A percentile compares a stretch with the other conserved stretches of the same genome.
phyloP scores from a whole-genome alignment of 108 stramenopile species.

The Pseudonitzschia multistriata region DNA sequence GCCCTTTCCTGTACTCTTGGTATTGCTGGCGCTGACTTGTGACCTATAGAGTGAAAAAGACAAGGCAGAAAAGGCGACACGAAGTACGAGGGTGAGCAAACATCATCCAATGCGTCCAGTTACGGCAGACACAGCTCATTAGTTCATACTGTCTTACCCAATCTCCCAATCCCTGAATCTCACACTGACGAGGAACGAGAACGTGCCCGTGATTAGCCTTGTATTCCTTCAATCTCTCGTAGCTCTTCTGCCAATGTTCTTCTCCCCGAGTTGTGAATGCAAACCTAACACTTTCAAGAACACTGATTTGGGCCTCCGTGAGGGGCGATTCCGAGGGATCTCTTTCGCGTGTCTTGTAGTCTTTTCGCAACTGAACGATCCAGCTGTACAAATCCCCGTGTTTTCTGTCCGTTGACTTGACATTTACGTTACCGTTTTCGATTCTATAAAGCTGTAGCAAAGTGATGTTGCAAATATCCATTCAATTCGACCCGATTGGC shows the following conservation, averaged over 20 bases:
- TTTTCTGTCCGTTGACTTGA: constrained; percentile 24
- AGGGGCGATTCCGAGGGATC: constrained; percentile 27
- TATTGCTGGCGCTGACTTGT: constrained; percentile 63
- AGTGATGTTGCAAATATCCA: neutral
- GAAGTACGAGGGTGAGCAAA: neutral
- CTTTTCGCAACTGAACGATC: constrained; percentile 44
- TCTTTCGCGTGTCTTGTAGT: constrained; percentile 45
- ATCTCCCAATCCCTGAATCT: constrained; percentile 56
- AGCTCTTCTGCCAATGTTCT: constrained; percentile 51
- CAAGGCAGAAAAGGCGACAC: neutral
- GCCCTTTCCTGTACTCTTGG: constrained; percentile 42
- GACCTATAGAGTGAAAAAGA: constrained; percentile 32
- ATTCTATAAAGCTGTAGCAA: constrained; percentile 20
- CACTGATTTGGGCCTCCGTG: constrained; percentile 18
- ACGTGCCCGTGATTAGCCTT: constrained; percentile 60
- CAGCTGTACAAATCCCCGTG: constrained; percentile 38
- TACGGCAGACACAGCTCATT: neutral
- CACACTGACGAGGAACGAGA: constrained; percentile 53
- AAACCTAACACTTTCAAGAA: constrained; percentile 22
- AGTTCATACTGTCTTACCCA: constrained; percentile 32
- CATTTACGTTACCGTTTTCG: constrained; percentile 21
- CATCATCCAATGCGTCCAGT: neutral
- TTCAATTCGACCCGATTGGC: neutral
- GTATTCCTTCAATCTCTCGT: constrained; percentile 47
- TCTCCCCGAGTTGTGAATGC: constrained; percentile 31